These are phyloP conservation scores for Diaporthe citriasiana DNA, from an alignment of 2,329 filamentous ascomycete species.

Conservation along the genomic window DNA sequence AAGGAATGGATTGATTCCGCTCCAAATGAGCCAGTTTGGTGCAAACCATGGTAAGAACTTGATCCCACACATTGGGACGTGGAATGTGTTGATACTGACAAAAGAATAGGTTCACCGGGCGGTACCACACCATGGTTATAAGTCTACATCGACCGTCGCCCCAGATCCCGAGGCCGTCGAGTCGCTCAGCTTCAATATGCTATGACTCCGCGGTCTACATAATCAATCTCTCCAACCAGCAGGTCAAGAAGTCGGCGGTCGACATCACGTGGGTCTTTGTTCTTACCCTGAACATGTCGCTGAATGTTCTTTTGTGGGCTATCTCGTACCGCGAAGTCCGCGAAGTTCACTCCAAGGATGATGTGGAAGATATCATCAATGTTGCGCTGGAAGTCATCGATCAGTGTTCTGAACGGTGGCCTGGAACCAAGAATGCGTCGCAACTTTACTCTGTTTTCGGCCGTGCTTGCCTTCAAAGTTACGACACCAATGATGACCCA, in stretches of 20 bases:
- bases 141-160: slow-evolving; percentile 92
- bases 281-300: slow-evolving; percentile 88
- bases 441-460: slow-evolving; percentile 90
- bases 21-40: slow-evolving; percentile 79
- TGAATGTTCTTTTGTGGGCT: slow-evolving; percentile 93
- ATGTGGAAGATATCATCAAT: slow-evolving; percentile 81
- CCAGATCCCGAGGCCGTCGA: slow-evolving; percentile 87
- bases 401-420: slow-evolving; percentile 89
- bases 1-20: slow-evolving; percentile 83
- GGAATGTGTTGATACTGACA: slow-evolving; percentile 40
- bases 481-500: slow-evolving; percentile 71
- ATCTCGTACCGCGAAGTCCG: slow-evolving; percentile 90
- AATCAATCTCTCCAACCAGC: slow-evolving; percentile 83
- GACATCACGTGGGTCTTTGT: slow-evolving; percentile 97
- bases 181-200: slow-evolving; percentile 83
- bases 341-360: slow-evolving; percentile 76
- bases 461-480: slow-evolving; percentile 88
- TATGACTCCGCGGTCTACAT: slow-evolving; percentile 87
- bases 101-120: slow-evolving; percentile 69
- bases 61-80: slow-evolving; percentile 36
- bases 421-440: slow-evolving; percentile 86
- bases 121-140: slow-evolving; percentile 90
- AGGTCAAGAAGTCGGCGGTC: slow-evolving; percentile 81
- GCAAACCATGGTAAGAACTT: slow-evolving; percentile 79
- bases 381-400: slow-evolving; percentile 84